Percentiles rank a stretch among this genome's conserved stretches.
phyloP scores from a whole-genome alignment of 306 rosid species.

The Echinosophora koreensis region DNA sequence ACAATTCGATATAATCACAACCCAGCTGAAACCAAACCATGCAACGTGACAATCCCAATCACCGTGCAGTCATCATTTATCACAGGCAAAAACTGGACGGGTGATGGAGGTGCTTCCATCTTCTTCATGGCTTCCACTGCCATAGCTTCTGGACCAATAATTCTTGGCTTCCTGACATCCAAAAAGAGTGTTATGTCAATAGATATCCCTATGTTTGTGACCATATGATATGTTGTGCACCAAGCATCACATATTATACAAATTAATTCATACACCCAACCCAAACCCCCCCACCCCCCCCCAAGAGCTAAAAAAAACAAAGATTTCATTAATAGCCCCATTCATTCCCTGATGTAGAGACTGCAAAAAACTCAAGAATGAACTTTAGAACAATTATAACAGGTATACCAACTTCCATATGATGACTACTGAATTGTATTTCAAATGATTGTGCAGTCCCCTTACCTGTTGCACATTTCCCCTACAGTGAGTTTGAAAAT shows the following conservation, averaged over 20 bases:
- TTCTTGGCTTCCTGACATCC: slow-evolving; percentile 75
- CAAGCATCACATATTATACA: background rate
- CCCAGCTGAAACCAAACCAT: slow-evolving; percentile 95
- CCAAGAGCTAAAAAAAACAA: background rate
- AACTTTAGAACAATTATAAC: background rate
- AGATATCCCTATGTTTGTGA: background rate
- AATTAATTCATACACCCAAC: background rate
- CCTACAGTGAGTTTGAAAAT: slow-evolving; percentile 93
- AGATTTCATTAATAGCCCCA: background rate
- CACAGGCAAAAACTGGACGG: slow-evolving; percentile 96
- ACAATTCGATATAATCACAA: slow-evolving; percentile 52
- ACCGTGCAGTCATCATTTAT: slow-evolving; percentile 60
- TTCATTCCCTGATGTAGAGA: background rate
- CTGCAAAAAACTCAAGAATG: slow-evolving; percentile 6
- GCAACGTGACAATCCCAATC: slow-evolving; percentile 97
- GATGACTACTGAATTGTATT: slow-evolving; percentile 13
- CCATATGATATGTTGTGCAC: background rate
- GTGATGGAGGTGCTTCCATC: slow-evolving; percentile 98
- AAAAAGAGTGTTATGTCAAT: slow-evolving; percentile 27
- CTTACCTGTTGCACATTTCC: slow-evolving; percentile 90
- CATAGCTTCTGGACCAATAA: slow-evolving; percentile 80
- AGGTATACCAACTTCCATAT: background rate
- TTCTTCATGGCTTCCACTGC: slow-evolving; percentile 97
- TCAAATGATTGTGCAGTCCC: background rate
- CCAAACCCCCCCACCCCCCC: too few relatives aligned